Base-by-base conservation (phyloP, 192 early-diverging fungal genomes). In the Chytriomyces sp. region DNA sequence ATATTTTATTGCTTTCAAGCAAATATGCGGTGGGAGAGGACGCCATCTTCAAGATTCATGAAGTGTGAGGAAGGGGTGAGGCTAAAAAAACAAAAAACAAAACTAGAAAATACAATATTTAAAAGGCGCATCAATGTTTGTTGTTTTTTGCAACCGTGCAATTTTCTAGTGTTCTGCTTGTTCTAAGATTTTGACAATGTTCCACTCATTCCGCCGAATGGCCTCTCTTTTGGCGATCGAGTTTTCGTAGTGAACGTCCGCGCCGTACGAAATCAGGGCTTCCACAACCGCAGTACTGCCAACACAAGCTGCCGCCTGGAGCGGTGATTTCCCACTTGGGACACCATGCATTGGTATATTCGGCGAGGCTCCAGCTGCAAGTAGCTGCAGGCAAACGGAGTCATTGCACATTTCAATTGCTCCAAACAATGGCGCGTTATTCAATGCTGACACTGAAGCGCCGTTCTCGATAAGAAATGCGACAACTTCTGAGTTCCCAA, bases 391-490 rank as follows among this genome's bases (percentile, higher is more conserved):
- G 57, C 23, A 47, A 71, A 71, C 26, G 28, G 9, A 18, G 11
- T 71, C 69, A 43, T 71, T 20, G 24, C 69, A 47, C 50, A 50
- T 71, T 11, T 71, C 69, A n/a, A 71, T 60, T 10, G 69, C 69
- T n/a, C 69, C 57, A 59, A 71, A 71, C 49, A 71, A 43, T 8
- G 69, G 26, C 23, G 69, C 48, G 6, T 60, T 60, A 35, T 71
- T n/a, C 20, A 50, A 43, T 16, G 50, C 49, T 16, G 49, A 59
- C 9, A 71, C 50, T 10, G 49, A 24, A 44, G 69, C 69, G 43
- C 53, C 53, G 23, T 71, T 59, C 24, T 50, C 5, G 26, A 71
- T 0, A n/a, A 71, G 53, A 59, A 71, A 50, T 18, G 48, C 9
- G 24, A 71, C 69, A 20, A 59, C 24, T 11, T 13, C 53, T n/a